Conservation (phyloP, 2,329 filamentous ascomycete genomes). For the Fusarium sp. region DNA sequence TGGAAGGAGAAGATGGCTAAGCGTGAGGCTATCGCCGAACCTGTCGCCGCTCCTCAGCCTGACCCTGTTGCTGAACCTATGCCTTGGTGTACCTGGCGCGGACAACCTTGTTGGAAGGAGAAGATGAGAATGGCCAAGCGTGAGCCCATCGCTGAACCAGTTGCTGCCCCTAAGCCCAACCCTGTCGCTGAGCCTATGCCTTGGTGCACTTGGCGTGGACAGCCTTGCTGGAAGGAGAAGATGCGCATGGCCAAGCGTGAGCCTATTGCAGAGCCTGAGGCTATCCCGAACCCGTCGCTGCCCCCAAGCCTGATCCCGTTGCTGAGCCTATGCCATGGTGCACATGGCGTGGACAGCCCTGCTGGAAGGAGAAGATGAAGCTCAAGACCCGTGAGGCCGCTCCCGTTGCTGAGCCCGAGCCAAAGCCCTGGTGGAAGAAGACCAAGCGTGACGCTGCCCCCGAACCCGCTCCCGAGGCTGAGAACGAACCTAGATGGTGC, state of each 20-base stretch:
- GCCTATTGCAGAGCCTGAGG: neutral
- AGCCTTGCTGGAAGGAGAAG: slow-evolving; percentile 56
- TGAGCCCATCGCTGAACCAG: neutral
- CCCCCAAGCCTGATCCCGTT: slow-evolving; percentile 2
- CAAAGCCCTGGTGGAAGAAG: slow-evolving; percentile 11
- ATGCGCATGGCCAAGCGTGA: slow-evolving; percentile 5
- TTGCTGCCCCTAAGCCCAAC: neutral
- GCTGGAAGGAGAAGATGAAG: slow-evolving; percentile 15
- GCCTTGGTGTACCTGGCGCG: slow-evolving; percentile 15
- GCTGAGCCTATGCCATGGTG: slow-evolving; percentile 17
- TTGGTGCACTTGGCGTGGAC: slow-evolving; percentile 53
- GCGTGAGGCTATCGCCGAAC: neutral
- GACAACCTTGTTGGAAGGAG: slow-evolving; percentile 19
- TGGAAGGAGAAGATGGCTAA: slow-evolving; percentile 16
- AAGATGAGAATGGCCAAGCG: slow-evolving; percentile 13
- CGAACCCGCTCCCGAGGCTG: neutral
- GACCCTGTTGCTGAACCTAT: slow-evolving; percentile 3
- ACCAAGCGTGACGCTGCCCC: slow-evolving; percentile 14
- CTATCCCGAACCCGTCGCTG: neutral
- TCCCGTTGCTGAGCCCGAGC: slow-evolving; percentile 1
- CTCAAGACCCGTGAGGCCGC: neutral
- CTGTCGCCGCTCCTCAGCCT: neutral
- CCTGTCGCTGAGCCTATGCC: neutral
- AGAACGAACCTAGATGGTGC: slow-evolving; percentile 47
- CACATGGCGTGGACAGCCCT: slow-evolving; percentile 14